Evolutionary conservation across 2,329 filamentous ascomycete species (phyloP).

Genomic region (Diaporthe caulivora): DNA sequence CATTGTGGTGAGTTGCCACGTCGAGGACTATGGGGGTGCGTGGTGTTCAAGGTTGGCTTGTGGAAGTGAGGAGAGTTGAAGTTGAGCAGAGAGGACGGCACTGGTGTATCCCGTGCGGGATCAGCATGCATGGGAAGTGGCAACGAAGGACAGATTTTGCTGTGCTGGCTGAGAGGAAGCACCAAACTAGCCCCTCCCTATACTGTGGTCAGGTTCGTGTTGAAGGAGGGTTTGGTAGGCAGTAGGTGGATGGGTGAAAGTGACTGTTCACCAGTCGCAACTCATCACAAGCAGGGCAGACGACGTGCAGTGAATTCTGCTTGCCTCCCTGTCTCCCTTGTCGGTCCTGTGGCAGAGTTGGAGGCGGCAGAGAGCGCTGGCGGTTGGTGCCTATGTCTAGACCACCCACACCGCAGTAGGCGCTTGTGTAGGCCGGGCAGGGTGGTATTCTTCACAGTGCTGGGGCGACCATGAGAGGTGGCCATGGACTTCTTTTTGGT

Average conservation of each 20-base stretch:
- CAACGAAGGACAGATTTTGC: neutral
- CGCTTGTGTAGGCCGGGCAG: neutral
- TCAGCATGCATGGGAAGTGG: neutral
- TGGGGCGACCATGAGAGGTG: neutral
- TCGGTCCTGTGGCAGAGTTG: slow-evolving; percentile 2
- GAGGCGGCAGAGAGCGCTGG: slow-evolving; percentile 5
- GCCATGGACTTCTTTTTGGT: neutral
- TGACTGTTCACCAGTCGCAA: slow-evolving; percentile 10
- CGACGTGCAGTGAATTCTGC: neutral
- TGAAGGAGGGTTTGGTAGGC: neutral
- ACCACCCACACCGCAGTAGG: neutral
- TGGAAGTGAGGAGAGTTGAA: neutral
- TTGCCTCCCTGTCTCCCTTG: neutral
- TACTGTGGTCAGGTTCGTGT: neutral
- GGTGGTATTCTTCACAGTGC: slow-evolving; percentile 1
- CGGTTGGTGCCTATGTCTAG: slow-evolving; percentile 2
- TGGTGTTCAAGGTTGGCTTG: neutral
- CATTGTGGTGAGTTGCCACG: neutral
- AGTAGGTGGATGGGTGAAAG: neutral
- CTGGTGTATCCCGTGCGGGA: neutral
- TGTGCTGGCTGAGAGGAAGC: neutral
- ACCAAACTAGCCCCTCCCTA: neutral
- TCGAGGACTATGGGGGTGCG: neutral
- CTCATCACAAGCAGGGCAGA: neutral
- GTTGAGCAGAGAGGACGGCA: neutral